phyloP scores from a whole-genome alignment of 192 early-diverging fungal genomes.

The Backusella morwellensis region DNA sequence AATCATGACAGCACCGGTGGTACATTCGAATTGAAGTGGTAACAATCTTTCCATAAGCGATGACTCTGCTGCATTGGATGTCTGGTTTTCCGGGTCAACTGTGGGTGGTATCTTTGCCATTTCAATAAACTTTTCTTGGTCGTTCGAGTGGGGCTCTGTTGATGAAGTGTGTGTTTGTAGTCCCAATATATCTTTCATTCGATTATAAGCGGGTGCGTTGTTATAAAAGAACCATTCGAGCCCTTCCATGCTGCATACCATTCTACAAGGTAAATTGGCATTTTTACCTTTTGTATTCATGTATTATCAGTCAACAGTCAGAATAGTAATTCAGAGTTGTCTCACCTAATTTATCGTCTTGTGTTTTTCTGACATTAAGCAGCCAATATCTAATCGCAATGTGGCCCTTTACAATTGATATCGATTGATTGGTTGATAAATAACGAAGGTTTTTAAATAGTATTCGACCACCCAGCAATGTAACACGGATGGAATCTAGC shows the following conservation, averaged over 20 bases:
- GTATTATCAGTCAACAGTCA: not conserved
- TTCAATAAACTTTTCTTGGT: not conserved
- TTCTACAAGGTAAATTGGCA: conserved; percentile 46
- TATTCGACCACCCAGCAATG: conserved; percentile 69
- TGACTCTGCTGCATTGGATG: conserved; percentile 17
- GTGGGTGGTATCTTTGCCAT: not conserved
- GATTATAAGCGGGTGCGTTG: conserved; percentile 66
- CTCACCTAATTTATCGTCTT: conserved; percentile 28
- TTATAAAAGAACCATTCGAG: conserved; percentile 85
- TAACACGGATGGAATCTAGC: conserved; percentile 66
- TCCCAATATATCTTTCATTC: conserved; percentile 44
- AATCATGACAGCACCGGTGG: conserved; percentile 65
- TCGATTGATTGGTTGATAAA: conserved; percentile 66
- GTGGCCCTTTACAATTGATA: conserved; percentile 69
- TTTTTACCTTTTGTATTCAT: conserved; percentile 6
- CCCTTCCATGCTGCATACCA: conserved; percentile 67
- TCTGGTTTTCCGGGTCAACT: conserved; percentile 39
- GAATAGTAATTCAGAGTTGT: not conserved
- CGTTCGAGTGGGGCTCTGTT: not conserved
- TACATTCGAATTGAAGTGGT: conserved; percentile 64
- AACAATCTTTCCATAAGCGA: conserved; percentile 56
- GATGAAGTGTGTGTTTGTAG: conserved; percentile 25
- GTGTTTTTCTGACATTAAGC: conserved; percentile 46
- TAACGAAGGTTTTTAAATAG: conserved; percentile 78
- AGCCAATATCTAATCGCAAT: conserved; percentile 76